phyloP scores from a whole-genome alignment of 331 rosid genomes.

The Acacia pycnantha region DNA sequence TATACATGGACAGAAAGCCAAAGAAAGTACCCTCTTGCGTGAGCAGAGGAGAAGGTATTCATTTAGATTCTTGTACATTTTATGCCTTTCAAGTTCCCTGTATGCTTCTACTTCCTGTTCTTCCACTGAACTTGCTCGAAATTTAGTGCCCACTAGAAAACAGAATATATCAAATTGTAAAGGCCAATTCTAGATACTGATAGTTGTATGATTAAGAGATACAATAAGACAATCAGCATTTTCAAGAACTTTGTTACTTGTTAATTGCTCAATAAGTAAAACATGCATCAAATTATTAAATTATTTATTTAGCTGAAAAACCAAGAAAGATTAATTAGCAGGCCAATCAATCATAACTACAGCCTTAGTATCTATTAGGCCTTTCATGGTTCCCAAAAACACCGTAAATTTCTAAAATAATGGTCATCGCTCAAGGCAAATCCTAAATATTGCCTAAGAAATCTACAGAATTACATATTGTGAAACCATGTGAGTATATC shows the following conservation, averaged over 20 bases:
- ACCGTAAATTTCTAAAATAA: not conserved
- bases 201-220: not conserved
- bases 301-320: too few species aligned
- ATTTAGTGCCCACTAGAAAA: slow-evolving; percentile 66
- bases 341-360: not conserved
- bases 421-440: not conserved
- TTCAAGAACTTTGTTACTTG: too few species aligned
- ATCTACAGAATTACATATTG: not conserved
- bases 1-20: not conserved
- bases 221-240: not conserved
- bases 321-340: not conserved
- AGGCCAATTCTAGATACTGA: not conserved
- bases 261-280: too few species aligned
- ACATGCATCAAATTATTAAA: too few species aligned
- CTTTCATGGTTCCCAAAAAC: too few species aligned
- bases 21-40: slow-evolving; percentile 66
- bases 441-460: not conserved
- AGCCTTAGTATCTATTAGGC: not conserved
- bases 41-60: slow-evolving; percentile 46
- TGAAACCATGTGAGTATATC: not conserved
- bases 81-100: slow-evolving; percentile 55
- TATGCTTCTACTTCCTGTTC: slow-evolving; percentile 56
- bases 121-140: slow-evolving; percentile 53
- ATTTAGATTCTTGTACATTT: slow-evolving; percentile 54
- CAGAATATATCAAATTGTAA: not conserved